Evolutionary conservation across 331 rosid species (phyloP), one percentile per base, ranked within the genome.

Genomic region (Pyrus hybrid): DNA sequence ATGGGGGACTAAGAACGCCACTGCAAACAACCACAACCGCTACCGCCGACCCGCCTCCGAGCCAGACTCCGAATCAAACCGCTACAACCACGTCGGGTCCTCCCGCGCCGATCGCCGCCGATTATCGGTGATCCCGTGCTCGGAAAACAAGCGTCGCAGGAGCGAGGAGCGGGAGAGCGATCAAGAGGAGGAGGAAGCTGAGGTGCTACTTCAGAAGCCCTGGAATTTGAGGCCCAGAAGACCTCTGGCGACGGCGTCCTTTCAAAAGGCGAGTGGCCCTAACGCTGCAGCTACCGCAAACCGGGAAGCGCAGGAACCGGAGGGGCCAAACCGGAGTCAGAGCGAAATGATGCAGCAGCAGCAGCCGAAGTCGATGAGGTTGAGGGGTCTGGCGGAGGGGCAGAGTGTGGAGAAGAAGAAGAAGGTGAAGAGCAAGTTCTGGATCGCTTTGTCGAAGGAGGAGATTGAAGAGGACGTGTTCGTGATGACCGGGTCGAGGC

Each of bases 401-500:
- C 87, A 68, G 68, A 83, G 88, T 26, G 11, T 71, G 33, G 92
- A 91, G 85, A 93, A 80, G 87, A 87, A 90, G 84, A 93, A 80
- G 88, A 87, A 90, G 85, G 89, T 84, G 85, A 95, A 95, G 86
- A 90, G 90, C 85, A 92, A 80, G 82, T 87, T 95, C 83, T 95
- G 97, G 99, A 90, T 95, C 86, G 97, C 97, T 26, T 88, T 95
- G 54, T 90, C 97, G 0, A 88, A 77, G 72, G 99, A 92, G 29
- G 99, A 95, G 86, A 95, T 95, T 86, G 97, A 95, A 73, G 97
- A 95, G 63, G 97, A 95, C 81, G 76, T 95, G 29, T 95, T 92
- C 76, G 70, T 87, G 53, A 92, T 95, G 93, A 95, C 97, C 26
- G 99, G 97, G 66, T 92, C 97, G 33, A 82, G 97, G 62, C 99